These are phyloP conservation scores for Phytophthora multivora DNA, from an alignment of 352 stramenopile genomes.

Conservation along the genomic window DNA sequence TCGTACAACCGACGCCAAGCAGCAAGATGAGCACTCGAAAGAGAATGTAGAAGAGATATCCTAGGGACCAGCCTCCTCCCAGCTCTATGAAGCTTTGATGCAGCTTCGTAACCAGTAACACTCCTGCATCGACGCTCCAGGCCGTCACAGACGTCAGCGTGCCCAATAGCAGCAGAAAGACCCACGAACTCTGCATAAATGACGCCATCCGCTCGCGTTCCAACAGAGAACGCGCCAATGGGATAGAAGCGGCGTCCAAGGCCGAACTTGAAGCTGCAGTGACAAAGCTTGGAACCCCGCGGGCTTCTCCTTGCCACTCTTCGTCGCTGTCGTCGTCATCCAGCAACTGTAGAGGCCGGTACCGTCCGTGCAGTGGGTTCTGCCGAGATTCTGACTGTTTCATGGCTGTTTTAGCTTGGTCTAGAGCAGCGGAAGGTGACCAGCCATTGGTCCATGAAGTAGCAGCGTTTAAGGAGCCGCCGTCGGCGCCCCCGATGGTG, in stretches of 20 bases:
- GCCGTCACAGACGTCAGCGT: constrained; percentile 57
- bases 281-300: constrained; percentile 10
- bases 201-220: constrained; percentile 63
- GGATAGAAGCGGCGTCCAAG: constrained; percentile 31
- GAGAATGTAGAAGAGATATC: constrained; percentile 65
- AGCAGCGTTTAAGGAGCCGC: background rate
- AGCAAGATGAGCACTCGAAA: constrained; percentile 69
- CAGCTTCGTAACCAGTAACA: constrained; percentile 47
- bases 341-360: constrained; percentile 36
- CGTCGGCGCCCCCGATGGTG: background rate
- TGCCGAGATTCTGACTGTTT: constrained; percentile 9
- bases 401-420: constrained; percentile 21
- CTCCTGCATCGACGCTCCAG: constrained; percentile 69
- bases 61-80: constrained; percentile 51
- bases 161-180: constrained; percentile 71
- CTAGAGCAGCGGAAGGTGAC: constrained; percentile 25
- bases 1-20: constrained; percentile 62
- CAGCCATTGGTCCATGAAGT: constrained; percentile 21
- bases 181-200: constrained; percentile 77
- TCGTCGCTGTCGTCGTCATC: constrained; percentile 34
- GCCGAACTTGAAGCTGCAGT: background rate
- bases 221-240: constrained; percentile 38
- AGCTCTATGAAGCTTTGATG: constrained; percentile 49
- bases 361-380: constrained; percentile 19
- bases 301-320: constrained; percentile 31